Percentiles rank a stretch among this genome's conserved stretches.
Conservation (phyloP, 306 rosid species). For the Cyclanthera cordifolia region DNA sequence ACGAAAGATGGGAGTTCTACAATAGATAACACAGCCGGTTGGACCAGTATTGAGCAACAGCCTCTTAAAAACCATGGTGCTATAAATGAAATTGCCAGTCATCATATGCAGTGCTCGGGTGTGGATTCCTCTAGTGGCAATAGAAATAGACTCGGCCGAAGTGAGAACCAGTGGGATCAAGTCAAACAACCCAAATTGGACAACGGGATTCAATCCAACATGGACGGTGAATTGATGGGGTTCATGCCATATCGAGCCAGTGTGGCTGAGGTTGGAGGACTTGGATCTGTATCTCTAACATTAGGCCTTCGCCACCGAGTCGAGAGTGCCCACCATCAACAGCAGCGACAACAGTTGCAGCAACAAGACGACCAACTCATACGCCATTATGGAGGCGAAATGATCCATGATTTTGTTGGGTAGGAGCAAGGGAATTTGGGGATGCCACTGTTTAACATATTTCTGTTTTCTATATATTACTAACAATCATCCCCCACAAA, state of each 20-base stretch:
- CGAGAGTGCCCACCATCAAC: conserved; percentile 28
- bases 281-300: conserved; percentile 65
- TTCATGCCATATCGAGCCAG: conserved; percentile 48
- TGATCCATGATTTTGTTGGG: conserved; percentile 56
- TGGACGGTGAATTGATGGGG: conserved; percentile 50
- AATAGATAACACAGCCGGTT: conserved; percentile 18
- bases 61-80: conserved; percentile 19
- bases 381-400: conserved; percentile 40
- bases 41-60: conserved; percentile 3
- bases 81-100: conserved; percentile 20
- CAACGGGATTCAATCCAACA: conserved; percentile 29
- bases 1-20: conserved; percentile 22
- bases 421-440: conserved; percentile 9
- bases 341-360: conserved; percentile 29
- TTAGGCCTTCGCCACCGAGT: conserved; percentile 60
- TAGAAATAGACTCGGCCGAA: conserved; percentile 14
- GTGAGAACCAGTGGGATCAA: conserved; percentile 31
- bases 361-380: conserved; percentile 43
- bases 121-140: conserved; percentile 10
- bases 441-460: conserved; percentile 1
- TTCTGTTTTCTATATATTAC: neutral
- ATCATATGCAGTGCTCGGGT: conserved; percentile 21
- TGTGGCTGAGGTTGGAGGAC: conserved; percentile 42
- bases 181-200: conserved; percentile 59
- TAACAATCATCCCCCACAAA: conserved; percentile 3